Conservation (phyloP, 805 yeast genomes). For the Suhomyces canberraensis region DNA sequence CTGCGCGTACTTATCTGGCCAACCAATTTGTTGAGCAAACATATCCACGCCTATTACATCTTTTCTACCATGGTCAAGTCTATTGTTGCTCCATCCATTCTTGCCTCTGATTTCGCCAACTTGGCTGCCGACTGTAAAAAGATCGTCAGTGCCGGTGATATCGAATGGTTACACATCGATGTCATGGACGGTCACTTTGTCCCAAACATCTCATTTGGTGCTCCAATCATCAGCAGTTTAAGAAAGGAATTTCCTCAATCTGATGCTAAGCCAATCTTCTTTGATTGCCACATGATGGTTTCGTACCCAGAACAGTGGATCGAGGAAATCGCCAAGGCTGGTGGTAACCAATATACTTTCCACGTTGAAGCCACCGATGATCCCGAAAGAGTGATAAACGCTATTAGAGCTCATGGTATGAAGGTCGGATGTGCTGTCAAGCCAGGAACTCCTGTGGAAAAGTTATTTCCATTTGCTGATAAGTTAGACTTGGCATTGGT, state of each 20-base stretch:
- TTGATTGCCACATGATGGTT: constrained; percentile 99
- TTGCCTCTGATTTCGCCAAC: constrained; percentile 88
- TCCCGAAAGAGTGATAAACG: constrained; percentile 68
- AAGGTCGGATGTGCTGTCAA: constrained; percentile 92
- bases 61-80: constrained; percentile 81
- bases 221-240: constrained; percentile 78
- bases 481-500: constrained; percentile 90
- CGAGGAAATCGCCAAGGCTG: constrained; percentile 83
- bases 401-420: constrained; percentile 79
- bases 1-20: too few relatives aligned
- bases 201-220: constrained; percentile 93
- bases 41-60: too few relatives aligned
- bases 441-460: constrained; percentile 89
- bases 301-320: constrained; percentile 92
- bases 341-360: constrained; percentile 95
- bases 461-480: constrained; percentile 68
- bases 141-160: constrained; percentile 73
- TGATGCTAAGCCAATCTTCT: constrained; percentile 48
- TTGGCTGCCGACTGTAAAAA: constrained; percentile 83
- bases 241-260: constrained; percentile 74
- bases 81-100: constrained; percentile 89
- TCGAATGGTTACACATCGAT: constrained; percentile 97
- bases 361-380: constrained; percentile 90
- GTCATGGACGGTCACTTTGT: constrained; percentile 99
- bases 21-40: too few relatives aligned